Evolutionary conservation across 192 early-diverging fungal genomes (phyloP).

Genomic region (Phycomyces blakesleeanus): DNA sequence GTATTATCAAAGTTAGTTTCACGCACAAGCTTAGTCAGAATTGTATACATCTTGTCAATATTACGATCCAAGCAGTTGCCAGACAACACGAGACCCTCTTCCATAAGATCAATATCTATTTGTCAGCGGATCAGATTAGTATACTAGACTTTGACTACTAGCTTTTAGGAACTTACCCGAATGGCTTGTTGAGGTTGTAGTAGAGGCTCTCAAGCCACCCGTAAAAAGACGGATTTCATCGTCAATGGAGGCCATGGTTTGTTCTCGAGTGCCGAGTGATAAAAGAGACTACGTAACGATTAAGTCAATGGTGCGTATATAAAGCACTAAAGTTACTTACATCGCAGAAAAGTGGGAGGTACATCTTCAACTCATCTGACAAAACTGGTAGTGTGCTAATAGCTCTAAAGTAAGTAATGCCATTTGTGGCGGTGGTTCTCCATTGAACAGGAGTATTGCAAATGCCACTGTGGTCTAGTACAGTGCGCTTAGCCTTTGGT

Average conservation of each 20-base stretch:
- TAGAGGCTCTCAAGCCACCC: slow-evolving; percentile 75
- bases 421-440: slow-evolving; percentile 82
- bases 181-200: slow-evolving; percentile 63
- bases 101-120: slow-evolving; percentile 54
- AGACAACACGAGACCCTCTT: slow-evolving; percentile 60
- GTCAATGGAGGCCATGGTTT: slow-evolving; percentile 78
- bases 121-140: not conserved
- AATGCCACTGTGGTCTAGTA: slow-evolving; percentile 48
- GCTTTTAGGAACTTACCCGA: slow-evolving; percentile 30
- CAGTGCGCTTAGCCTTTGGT: slow-evolving; percentile 53
- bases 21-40: slow-evolving; percentile 67
- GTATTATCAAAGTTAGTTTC: slow-evolving; percentile 69
- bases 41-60: slow-evolving; percentile 65
- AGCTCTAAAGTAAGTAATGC: slow-evolving; percentile 83
- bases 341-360: slow-evolving; percentile 74
- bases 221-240: slow-evolving; percentile 82
- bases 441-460: slow-evolving; percentile 62
- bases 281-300: slow-evolving; percentile 41
- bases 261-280: slow-evolving; percentile 59
- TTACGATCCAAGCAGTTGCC: slow-evolving; percentile 73
- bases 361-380: slow-evolving; percentile 57
- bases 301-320: not conserved
- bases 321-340: slow-evolving; percentile 34
- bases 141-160: not conserved
- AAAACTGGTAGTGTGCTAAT: slow-evolving; percentile 62